Conservation (phyloP, 2,329 filamentous ascomycete species). For the Cladophialophora carrionii region DNA sequence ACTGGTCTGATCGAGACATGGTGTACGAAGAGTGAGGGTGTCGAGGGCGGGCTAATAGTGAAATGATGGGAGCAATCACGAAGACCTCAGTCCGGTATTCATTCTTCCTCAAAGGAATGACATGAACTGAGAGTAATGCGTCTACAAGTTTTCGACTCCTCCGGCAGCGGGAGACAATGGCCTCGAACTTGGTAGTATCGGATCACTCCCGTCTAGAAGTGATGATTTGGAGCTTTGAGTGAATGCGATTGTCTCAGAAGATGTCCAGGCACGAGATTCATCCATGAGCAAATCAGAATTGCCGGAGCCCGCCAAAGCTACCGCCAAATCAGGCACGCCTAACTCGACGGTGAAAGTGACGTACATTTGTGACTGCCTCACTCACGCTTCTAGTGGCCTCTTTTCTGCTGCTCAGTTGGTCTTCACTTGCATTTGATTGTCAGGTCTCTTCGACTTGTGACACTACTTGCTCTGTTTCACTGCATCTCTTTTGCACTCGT, state of each 20-base stretch:
- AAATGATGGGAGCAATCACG: constrained; percentile 19
- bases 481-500: constrained; percentile 5
- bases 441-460: background rate
- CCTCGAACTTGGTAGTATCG: background rate
- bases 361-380: constrained; percentile 17
- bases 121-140: constrained; percentile 5
- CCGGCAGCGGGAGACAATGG: background rate
- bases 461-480: background rate
- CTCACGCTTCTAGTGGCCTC: constrained; percentile 1
- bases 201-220: background rate
- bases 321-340: constrained; percentile 2
- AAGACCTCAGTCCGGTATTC: constrained; percentile 12
- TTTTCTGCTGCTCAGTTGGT: constrained; percentile 2
- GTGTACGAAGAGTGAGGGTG: constrained; percentile 10
- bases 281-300: constrained; percentile 11
- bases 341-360: constrained; percentile 8
- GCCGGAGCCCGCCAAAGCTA: constrained; percentile 1
- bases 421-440: background rate
- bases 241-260: constrained; percentile 14
- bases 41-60: background rate
- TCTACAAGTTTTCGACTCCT: background rate
- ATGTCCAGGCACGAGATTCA: constrained; percentile 22
- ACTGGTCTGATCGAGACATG: constrained; percentile 35
- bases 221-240: constrained; percentile 16
- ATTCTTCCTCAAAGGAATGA: constrained; percentile 22